Conservation (phyloP, 2,329 filamentous ascomycete genomes). For the Colletotrichum abscissum region DNA sequence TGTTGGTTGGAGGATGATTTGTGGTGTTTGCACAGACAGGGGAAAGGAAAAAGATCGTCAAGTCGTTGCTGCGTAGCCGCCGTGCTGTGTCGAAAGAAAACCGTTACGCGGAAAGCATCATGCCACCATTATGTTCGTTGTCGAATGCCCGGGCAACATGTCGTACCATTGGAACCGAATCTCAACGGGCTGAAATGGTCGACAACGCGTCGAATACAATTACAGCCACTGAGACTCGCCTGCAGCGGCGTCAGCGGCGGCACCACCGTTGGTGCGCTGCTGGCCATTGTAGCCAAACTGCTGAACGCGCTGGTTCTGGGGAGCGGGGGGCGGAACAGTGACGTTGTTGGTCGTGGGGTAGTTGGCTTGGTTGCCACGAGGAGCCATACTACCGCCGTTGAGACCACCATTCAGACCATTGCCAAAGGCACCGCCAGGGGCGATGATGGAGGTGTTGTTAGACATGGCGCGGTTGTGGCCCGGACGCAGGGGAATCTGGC, state of each 20-base stretch:
- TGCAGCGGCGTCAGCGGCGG: slow-evolving; percentile 40
- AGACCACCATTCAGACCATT: slow-evolving; percentile 43
- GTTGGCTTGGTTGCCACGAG: slow-evolving; percentile 47
- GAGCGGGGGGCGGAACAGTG: slow-evolving; percentile 43
- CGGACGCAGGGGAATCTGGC: slow-evolving; percentile 63
- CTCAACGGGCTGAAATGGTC: not conserved
- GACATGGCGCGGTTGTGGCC: slow-evolving; percentile 55
- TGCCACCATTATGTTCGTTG: slow-evolving; percentile 35
- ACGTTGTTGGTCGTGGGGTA: slow-evolving; percentile 49
- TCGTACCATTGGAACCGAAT: slow-evolving; percentile 25
- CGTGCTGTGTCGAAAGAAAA: slow-evolving; percentile 44
- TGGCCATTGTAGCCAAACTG: slow-evolving; percentile 28
- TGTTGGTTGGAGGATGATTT: slow-evolving; percentile 25
- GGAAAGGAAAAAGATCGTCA: slow-evolving; percentile 51
- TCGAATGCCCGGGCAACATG: slow-evolving; percentile 32
- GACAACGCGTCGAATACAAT: slow-evolving; percentile 36
- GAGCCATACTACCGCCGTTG: slow-evolving; percentile 39
- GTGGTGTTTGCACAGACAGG: slow-evolving; percentile 42
- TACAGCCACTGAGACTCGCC: slow-evolving; percentile 54
- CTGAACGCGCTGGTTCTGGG: slow-evolving; percentile 24
- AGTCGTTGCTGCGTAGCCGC: slow-evolving; percentile 52
- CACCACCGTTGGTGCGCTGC: slow-evolving; percentile 21
- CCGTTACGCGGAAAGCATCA: slow-evolving; percentile 36
- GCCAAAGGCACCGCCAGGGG: slow-evolving; percentile 40
- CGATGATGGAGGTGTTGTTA: slow-evolving; percentile 50